Evolutionary conservation across 2,329 filamentous ascomycete genomes (phyloP).

Genomic region (Elsinoe arachidis): DNA sequence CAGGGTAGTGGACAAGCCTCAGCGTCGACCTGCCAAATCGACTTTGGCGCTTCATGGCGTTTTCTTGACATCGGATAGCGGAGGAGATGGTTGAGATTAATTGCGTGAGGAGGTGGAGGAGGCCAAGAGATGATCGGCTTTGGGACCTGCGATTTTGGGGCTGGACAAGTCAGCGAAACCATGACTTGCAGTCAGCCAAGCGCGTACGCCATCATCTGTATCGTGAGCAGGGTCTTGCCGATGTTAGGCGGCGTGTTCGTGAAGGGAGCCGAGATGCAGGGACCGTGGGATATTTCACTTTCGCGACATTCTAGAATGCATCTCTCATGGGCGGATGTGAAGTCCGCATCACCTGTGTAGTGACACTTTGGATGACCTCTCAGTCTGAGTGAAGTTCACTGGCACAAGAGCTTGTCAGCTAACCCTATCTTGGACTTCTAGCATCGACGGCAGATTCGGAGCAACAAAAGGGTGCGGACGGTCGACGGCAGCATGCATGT

Average conservation of each 20-base stretch:
- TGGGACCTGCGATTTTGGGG: neutral
- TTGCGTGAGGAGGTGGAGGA: slow-evolving; percentile 4
- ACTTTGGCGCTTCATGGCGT: slow-evolving; percentile 6
- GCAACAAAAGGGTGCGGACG: too few species aligned
- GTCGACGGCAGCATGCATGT: too few species aligned
- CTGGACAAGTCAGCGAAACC: neutral
- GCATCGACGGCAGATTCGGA: too few species aligned
- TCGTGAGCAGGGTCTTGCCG: neutral
- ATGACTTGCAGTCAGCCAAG: slow-evolving; percentile 6
- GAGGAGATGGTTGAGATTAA: neutral
- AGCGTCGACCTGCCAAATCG: neutral
- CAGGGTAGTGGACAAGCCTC: slow-evolving; percentile 1
- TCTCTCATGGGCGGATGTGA: neutral
- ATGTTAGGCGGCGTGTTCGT: neutral
- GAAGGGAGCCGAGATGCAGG: too few species aligned
- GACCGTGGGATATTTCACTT: too few species aligned
- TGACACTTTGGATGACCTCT: too few species aligned
- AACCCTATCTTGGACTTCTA: too few species aligned
- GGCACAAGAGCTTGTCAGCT: too few species aligned
- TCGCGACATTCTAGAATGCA: neutral
- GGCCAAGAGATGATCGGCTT: slow-evolving; percentile 6
- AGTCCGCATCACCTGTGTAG: too few species aligned
- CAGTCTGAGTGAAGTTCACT: too few species aligned
- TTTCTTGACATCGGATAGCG: neutral
- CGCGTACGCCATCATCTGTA: neutral